Evolutionary conservation across 345 rosid species (phyloP).

Genomic region (Eucalyptus regnans): DNA sequence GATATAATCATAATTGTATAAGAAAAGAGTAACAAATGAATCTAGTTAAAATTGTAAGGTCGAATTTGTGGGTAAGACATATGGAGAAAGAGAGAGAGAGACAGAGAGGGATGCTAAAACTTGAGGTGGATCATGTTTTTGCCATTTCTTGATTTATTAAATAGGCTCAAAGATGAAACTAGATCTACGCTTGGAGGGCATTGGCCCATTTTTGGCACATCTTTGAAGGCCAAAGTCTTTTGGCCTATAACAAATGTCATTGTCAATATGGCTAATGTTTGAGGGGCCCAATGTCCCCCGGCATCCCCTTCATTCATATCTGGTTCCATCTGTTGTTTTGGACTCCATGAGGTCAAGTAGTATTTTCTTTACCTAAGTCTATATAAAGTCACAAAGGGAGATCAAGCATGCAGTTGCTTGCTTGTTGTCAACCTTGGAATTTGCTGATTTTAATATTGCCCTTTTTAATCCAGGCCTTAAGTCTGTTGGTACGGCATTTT

Average conservation of each 20-base stretch:
- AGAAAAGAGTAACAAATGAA: not conserved
- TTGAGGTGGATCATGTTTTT: not conserved
- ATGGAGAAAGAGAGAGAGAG: not conserved
- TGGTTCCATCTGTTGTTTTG: not conserved
- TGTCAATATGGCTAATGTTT: not conserved
- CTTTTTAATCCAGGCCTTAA: not conserved
- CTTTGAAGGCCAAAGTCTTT: not conserved
- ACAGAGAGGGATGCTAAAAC: not conserved
- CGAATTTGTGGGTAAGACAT: not conserved
- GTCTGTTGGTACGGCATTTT: not conserved
- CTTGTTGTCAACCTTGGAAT: not conserved
- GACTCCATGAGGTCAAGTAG: not conserved
- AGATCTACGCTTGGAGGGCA: not conserved
- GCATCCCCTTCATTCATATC: not conserved
- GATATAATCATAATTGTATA: not conserved
- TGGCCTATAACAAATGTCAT: not conserved
- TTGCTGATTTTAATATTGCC: not conserved
- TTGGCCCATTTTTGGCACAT: not conserved
- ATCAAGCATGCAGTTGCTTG: not conserved
- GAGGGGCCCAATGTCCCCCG: not conserved
- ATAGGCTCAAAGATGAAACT: not conserved
- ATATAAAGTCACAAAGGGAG: not conserved
- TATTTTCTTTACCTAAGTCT: not conserved
- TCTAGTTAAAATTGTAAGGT: not conserved
- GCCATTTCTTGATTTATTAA: not conserved